Evolutionary conservation across 306 rosid genomes (phyloP).

Genomic region (Trichosanthes truncata): DNA sequence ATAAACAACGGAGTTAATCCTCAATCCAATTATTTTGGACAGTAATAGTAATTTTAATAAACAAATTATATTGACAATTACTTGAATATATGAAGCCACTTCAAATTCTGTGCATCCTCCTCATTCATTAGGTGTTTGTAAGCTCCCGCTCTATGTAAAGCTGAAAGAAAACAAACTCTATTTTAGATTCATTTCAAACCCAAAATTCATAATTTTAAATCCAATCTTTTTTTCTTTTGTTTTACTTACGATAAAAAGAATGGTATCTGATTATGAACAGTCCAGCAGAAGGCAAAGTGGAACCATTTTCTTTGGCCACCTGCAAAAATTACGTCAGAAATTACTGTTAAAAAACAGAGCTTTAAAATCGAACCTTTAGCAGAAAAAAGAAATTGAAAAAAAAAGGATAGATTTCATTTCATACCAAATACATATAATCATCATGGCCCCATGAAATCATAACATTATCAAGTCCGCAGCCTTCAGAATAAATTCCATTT

Average conservation of each 20-base stretch:
- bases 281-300: conserved; percentile 43
- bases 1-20: neutral
- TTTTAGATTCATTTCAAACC: neutral
- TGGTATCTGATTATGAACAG: conserved; percentile 56
- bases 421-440: conserved; percentile 62
- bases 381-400: no score
- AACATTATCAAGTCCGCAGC: conserved; percentile 49
- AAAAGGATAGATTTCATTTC: neutral
- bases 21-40: neutral
- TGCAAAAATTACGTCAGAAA: conserved; percentile 6
- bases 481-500: conserved; percentile 36
- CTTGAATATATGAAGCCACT: conserved; percentile 62
- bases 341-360: neutral
- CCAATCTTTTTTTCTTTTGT: no score
- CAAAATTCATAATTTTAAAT: neutral
- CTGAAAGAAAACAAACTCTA: conserved; percentile 18
- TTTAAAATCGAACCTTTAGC: neutral
- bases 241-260: conserved; percentile 47
- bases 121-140: conserved; percentile 48
- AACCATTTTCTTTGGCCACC: conserved; percentile 57
- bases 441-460: conserved; percentile 64
- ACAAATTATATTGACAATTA: neutral
- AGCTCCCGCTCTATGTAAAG: conserved; percentile 43
- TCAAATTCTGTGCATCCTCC: conserved; percentile 43
- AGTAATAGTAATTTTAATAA: neutral